These are phyloP conservation scores for Nicotiana paniculata DNA, from an alignment of 257 asterid species.

Conservation along the genomic window DNA sequence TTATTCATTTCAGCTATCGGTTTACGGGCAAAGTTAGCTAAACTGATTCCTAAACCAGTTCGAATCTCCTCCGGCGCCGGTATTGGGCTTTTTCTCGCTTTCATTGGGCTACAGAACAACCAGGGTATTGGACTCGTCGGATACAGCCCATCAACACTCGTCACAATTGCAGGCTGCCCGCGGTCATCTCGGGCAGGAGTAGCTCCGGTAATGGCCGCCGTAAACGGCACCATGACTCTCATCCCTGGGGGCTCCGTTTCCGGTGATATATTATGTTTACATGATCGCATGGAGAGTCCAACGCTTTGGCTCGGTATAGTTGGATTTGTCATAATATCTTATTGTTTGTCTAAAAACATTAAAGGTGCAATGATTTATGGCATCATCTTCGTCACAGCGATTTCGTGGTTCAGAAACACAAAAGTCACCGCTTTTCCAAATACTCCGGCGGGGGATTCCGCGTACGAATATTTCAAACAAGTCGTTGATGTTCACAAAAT, in stretches of 20 bases:
- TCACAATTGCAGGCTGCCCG: conserved; percentile 89
- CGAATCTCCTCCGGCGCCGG: conserved; percentile 90
- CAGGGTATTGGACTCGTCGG: conserved; percentile 81
- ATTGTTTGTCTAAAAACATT: conserved; percentile 57
- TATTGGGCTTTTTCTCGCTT: conserved; percentile 78
- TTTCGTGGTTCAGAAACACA: conserved; percentile 88
- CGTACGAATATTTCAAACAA: conserved; percentile 55
- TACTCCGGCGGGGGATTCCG: conserved; percentile 54
- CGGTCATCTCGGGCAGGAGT: conserved; percentile 39
- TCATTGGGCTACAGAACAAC: conserved; percentile 74
- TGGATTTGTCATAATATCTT: conserved; percentile 75
- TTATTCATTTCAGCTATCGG: conserved; percentile 67
- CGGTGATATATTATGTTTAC: conserved; percentile 61
- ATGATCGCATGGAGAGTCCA: conserved; percentile 82
- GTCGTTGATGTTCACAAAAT: conserved; percentile 69
- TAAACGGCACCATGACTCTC: conserved; percentile 54
- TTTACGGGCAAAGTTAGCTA: conserved; percentile 67
- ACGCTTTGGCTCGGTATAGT: conserved; percentile 82
- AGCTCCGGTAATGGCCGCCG: conserved; percentile 47
- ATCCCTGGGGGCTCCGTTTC: conserved; percentile 70
- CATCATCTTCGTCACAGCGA: conserved; percentile 69
- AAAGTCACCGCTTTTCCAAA: conserved; percentile 61
- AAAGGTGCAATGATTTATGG: conserved; percentile 96
- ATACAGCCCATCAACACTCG: conserved; percentile 67
- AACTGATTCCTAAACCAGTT: conserved; percentile 73